Percentiles rank a stretch among this genome's conserved stretches.
phyloP scores from a whole-genome alignment of 208 protist genomes.

The Wallacemonas collosoma region DNA sequence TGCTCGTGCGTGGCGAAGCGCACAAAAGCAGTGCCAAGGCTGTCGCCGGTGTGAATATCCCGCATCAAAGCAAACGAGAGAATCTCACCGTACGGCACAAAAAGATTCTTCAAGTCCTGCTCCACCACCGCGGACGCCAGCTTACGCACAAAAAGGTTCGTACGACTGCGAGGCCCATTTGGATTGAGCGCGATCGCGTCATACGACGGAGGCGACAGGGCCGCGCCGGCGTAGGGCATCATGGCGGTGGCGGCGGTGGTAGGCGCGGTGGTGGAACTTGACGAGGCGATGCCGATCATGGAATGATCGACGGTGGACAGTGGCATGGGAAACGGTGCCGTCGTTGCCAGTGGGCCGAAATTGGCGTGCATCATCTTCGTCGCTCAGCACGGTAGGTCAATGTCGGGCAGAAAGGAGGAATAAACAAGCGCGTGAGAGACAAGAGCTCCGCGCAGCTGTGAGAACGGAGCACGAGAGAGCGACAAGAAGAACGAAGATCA shows the following conservation, averaged over 20 bases:
- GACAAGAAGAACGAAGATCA: neutral
- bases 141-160: conserved; percentile 84
- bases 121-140: conserved; percentile 62
- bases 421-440: neutral
- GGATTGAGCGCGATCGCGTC: conserved; percentile 52
- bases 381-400: neutral
- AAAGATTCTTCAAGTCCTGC: conserved; percentile 53
- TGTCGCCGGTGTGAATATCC: conserved; percentile 87
- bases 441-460: neutral
- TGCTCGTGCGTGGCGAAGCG: conserved; percentile 70
- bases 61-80: conserved; percentile 70
- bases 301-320: neutral
- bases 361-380: too few species aligned
- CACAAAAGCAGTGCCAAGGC: conserved; percentile 84
- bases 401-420: neutral
- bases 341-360: too few species aligned
- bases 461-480: neutral
- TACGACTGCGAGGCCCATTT: conserved; percentile 64
- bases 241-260: neutral
- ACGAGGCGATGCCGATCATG: neutral
- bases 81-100: conserved; percentile 65
- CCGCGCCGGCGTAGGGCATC: neutral
- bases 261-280: neutral
- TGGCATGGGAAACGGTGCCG: too few species aligned
- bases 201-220: conserved; percentile 40